A percentile compares a stretch with the other conserved stretches of the same genome.
These are phyloP conservation scores for Fusarium pseudoanthophilum DNA, from an alignment of 2,329 filamentous ascomycete species.

Conservation along the genomic window DNA sequence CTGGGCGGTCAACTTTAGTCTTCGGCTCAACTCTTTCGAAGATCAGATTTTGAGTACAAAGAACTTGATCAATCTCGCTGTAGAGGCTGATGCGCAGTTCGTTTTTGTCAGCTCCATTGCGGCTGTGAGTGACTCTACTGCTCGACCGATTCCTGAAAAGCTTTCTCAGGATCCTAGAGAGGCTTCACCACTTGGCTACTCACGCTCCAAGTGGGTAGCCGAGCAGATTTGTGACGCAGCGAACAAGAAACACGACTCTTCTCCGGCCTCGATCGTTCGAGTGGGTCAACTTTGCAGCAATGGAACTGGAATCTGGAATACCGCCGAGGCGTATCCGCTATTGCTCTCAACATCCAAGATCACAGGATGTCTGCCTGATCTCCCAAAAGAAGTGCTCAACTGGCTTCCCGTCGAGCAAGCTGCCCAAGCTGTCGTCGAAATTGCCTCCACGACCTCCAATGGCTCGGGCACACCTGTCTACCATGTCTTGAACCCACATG, in stretches of 20 bases:
- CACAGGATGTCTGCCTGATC: constrained; percentile 48
- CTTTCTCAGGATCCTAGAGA: constrained; percentile 26
- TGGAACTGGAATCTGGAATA: constrained; percentile 61
- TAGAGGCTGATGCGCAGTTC: constrained; percentile 47
- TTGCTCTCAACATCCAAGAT: constrained; percentile 59
- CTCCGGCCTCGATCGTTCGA: constrained; percentile 50
- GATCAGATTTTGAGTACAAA: constrained; percentile 57
- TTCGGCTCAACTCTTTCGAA: constrained; percentile 61
- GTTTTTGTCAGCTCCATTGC: constrained; percentile 64
- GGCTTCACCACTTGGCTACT: constrained; percentile 55
- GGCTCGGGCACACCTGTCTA: constrained; percentile 13
- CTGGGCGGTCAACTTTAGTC: constrained; percentile 68
- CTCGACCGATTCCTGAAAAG: constrained; percentile 48
- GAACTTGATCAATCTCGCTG: constrained; percentile 55
- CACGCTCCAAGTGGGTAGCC: constrained; percentile 54
- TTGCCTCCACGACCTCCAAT: constrained; percentile 20
- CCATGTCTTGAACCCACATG: constrained; percentile 41
- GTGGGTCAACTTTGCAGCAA: constrained; percentile 64
- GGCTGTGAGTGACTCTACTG: constrained; percentile 51
- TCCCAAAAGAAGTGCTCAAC: constrained; percentile 51
- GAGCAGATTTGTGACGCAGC: constrained; percentile 53
- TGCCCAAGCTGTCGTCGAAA: constrained; percentile 54
- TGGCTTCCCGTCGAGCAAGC: constrained; percentile 61
- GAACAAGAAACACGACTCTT: background rate
- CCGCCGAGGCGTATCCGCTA: constrained; percentile 62